phyloP scores from a whole-genome alignment of 768 basidiomycete genomes.

The Suillus paluster region DNA sequence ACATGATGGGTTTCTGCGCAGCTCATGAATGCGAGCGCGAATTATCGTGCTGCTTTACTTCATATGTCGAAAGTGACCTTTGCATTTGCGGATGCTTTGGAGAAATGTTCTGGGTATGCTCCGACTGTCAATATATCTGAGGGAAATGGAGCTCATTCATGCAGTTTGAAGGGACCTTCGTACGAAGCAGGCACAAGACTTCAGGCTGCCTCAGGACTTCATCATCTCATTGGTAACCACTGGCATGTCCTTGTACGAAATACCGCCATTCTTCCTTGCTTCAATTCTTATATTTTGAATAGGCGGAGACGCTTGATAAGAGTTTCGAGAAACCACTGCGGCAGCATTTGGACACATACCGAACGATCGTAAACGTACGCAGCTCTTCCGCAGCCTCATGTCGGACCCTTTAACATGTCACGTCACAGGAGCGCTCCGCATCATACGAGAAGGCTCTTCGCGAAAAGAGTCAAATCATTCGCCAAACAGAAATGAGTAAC shows the following conservation, averaged over 20 bases:
- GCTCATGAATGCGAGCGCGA: constrained; percentile 77
- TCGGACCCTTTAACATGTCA: constrained; percentile 10
- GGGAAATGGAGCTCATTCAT: constrained; percentile 2
- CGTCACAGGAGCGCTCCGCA: constrained; percentile 75
- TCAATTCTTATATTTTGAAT: constrained; percentile 13
- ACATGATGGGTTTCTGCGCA: constrained; percentile 36
- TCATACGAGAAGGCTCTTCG: constrained; percentile 82
- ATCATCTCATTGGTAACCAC: constrained; percentile 91
- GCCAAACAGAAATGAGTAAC: constrained; percentile 82
- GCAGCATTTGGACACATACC: constrained; percentile 84
- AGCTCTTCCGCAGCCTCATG: constrained; percentile 7
- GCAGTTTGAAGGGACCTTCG: constrained; percentile 75
- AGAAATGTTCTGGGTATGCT: constrained; percentile 79
- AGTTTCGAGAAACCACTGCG: constrained; percentile 89
- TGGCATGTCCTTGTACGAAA: constrained; percentile 84
- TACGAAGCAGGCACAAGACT: constrained; percentile 83
- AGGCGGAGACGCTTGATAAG: constrained; percentile 87
- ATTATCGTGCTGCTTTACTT: constrained; percentile 81
- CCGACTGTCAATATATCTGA: not conserved
- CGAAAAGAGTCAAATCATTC: constrained; percentile 85
- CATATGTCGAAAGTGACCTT: constrained; percentile 85
- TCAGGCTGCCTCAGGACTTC: constrained; percentile 85
- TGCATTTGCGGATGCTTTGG: constrained; percentile 84
- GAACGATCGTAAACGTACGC: constrained; percentile 68
- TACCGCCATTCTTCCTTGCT: constrained; percentile 11